phyloP scores from a whole-genome alignment of 2,329 filamentous ascomycete species.

The Ophiostoma piceae region DNA sequence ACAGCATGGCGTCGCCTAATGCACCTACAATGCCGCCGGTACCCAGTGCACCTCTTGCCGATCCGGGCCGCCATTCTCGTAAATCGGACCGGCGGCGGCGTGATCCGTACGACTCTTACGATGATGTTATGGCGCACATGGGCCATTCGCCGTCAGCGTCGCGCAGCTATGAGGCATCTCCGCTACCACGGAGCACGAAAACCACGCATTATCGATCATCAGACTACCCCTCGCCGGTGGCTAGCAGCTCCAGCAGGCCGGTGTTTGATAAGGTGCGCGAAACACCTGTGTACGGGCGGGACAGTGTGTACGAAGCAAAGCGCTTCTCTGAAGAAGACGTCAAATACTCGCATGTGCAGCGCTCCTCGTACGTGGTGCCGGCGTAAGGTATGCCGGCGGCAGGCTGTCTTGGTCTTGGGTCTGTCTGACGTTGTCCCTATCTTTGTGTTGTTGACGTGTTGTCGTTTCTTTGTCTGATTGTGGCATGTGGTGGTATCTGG shows the following conservation, averaged over 20 bases:
- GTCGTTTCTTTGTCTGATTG: not conserved
- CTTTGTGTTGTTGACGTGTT: not conserved
- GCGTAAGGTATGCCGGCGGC: not conserved
- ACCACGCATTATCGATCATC: not conserved
- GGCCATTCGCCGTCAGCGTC: not conserved
- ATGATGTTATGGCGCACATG: conserved; percentile 18
- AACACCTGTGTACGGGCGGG: conserved; percentile 22
- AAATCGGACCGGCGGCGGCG: conserved; percentile 26
- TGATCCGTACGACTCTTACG: conserved; percentile 19
- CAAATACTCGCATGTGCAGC: conserved; percentile 23
- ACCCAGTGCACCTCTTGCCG: not conserved
- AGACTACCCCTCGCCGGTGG: not conserved
- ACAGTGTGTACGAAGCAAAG: conserved; percentile 27
- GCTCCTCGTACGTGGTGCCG: conserved; percentile 19
- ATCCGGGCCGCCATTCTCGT: conserved; percentile 15
- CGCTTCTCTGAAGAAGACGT: conserved; percentile 28
- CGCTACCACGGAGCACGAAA: not conserved
- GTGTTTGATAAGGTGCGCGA: conserved; percentile 25
- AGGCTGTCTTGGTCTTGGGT: not conserved
- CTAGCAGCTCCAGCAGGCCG: not conserved
- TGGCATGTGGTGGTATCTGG: not conserved
- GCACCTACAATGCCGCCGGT: conserved; percentile 21
- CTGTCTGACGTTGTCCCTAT: not conserved
- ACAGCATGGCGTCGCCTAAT: conserved; percentile 14
- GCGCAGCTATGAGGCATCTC: not conserved